A percentile compares a stretch with the other conserved stretches of the same genome.
Conservation (phyloP, 257 asterid genomes). For the Mentha longifolia region DNA sequence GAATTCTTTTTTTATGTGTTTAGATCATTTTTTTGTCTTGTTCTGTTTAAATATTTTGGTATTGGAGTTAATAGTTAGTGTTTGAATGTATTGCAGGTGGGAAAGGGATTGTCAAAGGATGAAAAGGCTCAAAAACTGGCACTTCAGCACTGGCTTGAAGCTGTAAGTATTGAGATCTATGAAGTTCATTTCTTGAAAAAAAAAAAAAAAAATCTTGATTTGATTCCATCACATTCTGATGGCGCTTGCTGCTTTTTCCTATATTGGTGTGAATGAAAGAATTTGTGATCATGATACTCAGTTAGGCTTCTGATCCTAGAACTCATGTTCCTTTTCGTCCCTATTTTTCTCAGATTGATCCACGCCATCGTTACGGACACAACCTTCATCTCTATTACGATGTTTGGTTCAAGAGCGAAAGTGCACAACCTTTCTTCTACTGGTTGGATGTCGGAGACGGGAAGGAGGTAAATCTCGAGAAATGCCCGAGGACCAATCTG, state of each 20-base stretch:
- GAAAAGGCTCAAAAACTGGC: constrained; percentile 95
- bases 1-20: neutral
- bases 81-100: constrained; percentile 60
- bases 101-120: constrained; percentile 93
- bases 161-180: constrained; percentile 55
- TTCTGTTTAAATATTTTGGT: too few species aligned
- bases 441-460: constrained; percentile 99
- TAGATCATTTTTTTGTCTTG: neutral
- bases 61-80: neutral
- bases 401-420: constrained; percentile 83
- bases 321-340: neutral
- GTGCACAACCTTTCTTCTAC: constrained; percentile 91
- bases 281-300: too few species aligned
- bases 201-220: neutral
- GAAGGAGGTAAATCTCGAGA: constrained; percentile 78
- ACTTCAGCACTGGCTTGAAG: constrained; percentile 97
- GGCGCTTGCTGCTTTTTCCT: neutral
- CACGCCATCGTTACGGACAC: constrained; percentile 97
- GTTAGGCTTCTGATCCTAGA: neutral
- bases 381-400: constrained; percentile 88
- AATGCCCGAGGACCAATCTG: constrained; percentile 71
- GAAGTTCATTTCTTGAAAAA: neutral
- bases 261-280: too few species aligned
- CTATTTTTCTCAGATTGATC: constrained; percentile 69
- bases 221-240: neutral